Percentiles rank a stretch among this genome's conserved stretches.
Evolutionary conservation across 768 basidiomycete genomes (phyloP).

Genomic region (Hydnum rufescens): DNA sequence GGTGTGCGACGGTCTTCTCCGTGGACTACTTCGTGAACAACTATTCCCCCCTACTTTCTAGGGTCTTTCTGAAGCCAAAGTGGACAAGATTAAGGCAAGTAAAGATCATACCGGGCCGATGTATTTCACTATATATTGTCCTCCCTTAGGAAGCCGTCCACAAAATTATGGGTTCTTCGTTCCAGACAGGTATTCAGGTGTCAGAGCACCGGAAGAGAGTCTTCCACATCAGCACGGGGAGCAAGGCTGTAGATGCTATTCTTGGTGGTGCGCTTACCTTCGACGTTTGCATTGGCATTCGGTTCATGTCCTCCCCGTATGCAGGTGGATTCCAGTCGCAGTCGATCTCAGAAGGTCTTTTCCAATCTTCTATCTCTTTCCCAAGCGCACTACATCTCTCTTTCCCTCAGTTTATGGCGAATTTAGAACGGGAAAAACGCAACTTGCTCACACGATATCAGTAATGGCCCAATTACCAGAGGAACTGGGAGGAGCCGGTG

Average conservation of each 20-base stretch:
- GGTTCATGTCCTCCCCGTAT: neutral
- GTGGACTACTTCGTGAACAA: neutral
- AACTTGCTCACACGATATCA: slow-evolving; percentile 88
- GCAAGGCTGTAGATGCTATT: slow-evolving; percentile 75
- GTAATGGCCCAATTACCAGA: slow-evolving; percentile 75
- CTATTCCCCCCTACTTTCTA: slow-evolving; percentile 15
- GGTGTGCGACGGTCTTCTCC: slow-evolving; percentile 25
- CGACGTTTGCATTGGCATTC: neutral
- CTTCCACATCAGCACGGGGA: slow-evolving; percentile 72
- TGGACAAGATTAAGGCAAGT: slow-evolving; percentile 81
- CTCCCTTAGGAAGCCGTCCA: slow-evolving; percentile 60
- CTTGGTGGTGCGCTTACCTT: slow-evolving; percentile 45
- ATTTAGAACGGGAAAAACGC: slow-evolving; percentile 90
- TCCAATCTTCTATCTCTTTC: neutral
- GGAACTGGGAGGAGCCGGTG: slow-evolving; percentile 78
- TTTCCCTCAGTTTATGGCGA: slow-evolving; percentile 65
- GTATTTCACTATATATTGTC: neutral
- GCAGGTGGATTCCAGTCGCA: slow-evolving; percentile 80
- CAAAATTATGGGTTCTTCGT: slow-evolving; percentile 82
- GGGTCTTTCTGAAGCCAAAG: slow-evolving; percentile 95
- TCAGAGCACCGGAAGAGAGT: slow-evolving; percentile 71
- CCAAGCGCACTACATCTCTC: neutral
- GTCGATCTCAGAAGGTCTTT: slow-evolving; percentile 72
- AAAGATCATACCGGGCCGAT: neutral
- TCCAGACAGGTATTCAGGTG: slow-evolving; percentile 81